Conservation (phyloP, 352 stramenopile genomes). For the Phytopythium sindhum region DNA sequence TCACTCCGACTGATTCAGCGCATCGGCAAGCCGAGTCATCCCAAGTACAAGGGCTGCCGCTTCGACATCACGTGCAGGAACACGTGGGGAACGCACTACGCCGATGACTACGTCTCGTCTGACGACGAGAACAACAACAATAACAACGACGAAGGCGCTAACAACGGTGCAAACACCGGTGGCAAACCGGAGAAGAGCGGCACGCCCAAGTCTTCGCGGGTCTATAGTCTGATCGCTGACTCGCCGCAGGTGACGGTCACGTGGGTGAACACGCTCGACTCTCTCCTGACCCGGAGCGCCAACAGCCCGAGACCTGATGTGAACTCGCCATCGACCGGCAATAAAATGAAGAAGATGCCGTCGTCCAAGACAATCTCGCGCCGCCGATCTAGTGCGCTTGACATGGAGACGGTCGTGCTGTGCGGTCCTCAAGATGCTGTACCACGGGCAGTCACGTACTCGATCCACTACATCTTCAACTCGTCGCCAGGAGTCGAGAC, state of each 20-base stretch:
- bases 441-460: conserved; percentile 47
- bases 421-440: conserved; percentile 38
- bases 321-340: conserved; percentile 12
- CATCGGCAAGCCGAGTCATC: conserved; percentile 71
- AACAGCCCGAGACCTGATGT: conserved; percentile 71
- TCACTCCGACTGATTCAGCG: conserved; percentile 77
- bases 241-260: conserved; percentile 66
- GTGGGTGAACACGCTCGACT: conserved; percentile 77
- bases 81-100: conserved; percentile 71
- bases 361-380: conserved; percentile 23
- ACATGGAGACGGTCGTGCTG: conserved; percentile 48
- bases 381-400: conserved; percentile 37
- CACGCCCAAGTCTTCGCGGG: conserved; percentile 58
- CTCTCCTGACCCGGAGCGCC: conserved; percentile 60
- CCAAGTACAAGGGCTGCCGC: conserved; percentile 80
- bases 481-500: conserved; percentile 78
- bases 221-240: conserved; percentile 79
- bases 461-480: conserved; percentile 84
- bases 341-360: conserved; percentile 23
- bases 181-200: conserved; percentile 38
- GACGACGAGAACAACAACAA: conserved; percentile 59
- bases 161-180: conserved; percentile 17
- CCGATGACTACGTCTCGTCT: conserved; percentile 76
- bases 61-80: conserved; percentile 85
- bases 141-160: conserved; percentile 18